A percentile compares a stretch with the other conserved stretches of the same genome.
Conservation (phyloP, 208 protist species). For the Paratrypanosoma confusum region DNA sequence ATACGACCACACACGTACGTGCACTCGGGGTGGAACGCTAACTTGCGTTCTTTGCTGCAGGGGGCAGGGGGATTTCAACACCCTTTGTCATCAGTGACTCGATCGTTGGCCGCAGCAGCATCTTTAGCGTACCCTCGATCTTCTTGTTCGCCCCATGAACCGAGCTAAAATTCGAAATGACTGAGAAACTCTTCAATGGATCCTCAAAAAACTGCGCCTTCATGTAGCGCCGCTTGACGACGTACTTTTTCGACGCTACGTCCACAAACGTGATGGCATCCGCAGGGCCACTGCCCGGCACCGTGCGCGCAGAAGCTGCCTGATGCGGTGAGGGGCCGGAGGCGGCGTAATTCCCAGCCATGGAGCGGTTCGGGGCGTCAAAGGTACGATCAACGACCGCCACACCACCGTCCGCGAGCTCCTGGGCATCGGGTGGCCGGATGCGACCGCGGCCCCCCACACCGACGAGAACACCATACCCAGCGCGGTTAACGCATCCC, state of each 20-base stretch:
- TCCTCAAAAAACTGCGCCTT: conserved; percentile 80
- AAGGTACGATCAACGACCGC: too few species aligned
- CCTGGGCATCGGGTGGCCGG: conserved; percentile 39
- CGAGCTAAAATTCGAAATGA: conserved; percentile 67
- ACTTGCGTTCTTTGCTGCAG: too few species aligned
- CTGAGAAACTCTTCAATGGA: conserved; percentile 67
- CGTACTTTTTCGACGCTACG: conserved; percentile 27
- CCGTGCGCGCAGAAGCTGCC: conserved; percentile 1
- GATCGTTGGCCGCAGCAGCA: conserved; percentile 66
- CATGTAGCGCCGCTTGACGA: conserved; percentile 35
- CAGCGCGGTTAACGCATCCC: too few species aligned
- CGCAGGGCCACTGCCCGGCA: too few species aligned
- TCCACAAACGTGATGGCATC: conserved; percentile 48
- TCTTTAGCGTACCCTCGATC: conserved; percentile 62
- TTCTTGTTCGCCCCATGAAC: conserved; percentile 64
- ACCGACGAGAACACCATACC: conserved; percentile 65
- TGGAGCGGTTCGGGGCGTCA: too few species aligned
- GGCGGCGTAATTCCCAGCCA: too few species aligned
- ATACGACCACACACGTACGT: too few species aligned
- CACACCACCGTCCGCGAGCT: too few species aligned
- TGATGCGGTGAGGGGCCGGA: too few species aligned
- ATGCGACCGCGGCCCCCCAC: conserved; percentile 65
- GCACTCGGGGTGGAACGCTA: too few species aligned
- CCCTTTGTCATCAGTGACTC: conserved; percentile 75
- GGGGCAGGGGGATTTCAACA: too few species aligned